Percentiles rank a stretch among this genome's conserved stretches.
phyloP scores from a whole-genome alignment of 805 yeast species.

The Metschnikowia picachoensis region DNA sequence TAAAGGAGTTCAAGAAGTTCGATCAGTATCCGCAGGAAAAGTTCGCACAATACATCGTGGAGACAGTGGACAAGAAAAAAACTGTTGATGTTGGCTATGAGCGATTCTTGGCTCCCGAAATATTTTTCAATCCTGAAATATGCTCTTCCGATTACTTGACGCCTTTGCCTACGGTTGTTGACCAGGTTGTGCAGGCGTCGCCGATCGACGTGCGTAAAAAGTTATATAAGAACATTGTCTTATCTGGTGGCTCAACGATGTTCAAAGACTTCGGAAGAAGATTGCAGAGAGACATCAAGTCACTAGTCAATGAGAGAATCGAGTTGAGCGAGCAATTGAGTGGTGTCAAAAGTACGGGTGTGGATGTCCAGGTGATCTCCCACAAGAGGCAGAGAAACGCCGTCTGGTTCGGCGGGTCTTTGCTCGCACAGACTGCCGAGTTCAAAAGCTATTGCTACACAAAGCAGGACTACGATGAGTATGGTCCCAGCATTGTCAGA shows the following conservation, averaged over 20 bases:
- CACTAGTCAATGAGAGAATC: conserved; percentile 85
- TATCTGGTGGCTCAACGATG: conserved; percentile 98
- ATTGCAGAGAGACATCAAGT: conserved; percentile 88
- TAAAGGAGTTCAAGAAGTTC: conserved; percentile 89
- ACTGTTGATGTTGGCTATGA: conserved; percentile 94
- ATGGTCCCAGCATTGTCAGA: conserved; percentile 96
- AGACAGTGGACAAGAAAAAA: conserved; percentile 65
- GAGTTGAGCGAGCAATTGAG: conserved; percentile 72
- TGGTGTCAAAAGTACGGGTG: conserved; percentile 82
- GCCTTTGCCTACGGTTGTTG: conserved; percentile 95
- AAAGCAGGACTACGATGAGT: conserved; percentile 94
- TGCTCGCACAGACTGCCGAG: conserved; percentile 95
- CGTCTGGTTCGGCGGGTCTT: conserved; percentile 98
- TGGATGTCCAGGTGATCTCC: conserved; percentile 92
- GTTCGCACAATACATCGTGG: conserved; percentile 89
- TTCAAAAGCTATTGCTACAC: conserved; percentile 96
- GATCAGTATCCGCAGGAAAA: conserved; percentile 87
- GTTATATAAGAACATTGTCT: conserved; percentile 88
- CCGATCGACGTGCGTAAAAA: conserved; percentile 99
- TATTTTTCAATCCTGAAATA: conserved; percentile 96
- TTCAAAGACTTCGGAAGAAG: conserved; percentile 97
- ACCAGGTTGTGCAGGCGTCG: conserved; percentile 87
- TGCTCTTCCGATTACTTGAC: conserved; percentile 92
- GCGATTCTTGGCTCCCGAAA: conserved; percentile 97
- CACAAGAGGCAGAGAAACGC: conserved; percentile 98